Conservation (phyloP, 2,329 filamentous ascomycete species). For the Penicillium sp. region DNA sequence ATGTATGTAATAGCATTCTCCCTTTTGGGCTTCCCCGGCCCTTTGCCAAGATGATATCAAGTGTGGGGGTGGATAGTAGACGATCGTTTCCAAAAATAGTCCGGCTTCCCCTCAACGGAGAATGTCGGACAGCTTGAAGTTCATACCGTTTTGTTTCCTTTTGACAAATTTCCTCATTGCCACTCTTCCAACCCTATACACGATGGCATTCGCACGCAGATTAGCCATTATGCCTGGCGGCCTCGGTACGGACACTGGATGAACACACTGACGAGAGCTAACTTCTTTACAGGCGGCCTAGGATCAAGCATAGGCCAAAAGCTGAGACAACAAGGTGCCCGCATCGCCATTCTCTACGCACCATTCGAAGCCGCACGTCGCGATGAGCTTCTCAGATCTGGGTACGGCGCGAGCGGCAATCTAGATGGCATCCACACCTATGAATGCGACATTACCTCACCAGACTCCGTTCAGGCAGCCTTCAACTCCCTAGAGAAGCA, state of each 20-base stretch:
- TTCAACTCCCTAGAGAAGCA: constrained; percentile 39
- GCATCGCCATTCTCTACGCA: constrained; percentile 48
- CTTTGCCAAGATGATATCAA: not conserved
- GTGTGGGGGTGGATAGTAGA: not conserved
- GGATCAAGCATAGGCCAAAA: constrained; percentile 45
- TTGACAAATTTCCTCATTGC: not conserved
- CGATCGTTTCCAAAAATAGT: constrained; percentile 2
- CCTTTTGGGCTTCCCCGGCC: not conserved
- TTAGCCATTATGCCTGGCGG: constrained; percentile 46
- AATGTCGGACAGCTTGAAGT: not conserved
- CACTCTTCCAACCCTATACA: not conserved
- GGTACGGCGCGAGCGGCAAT: constrained; percentile 31
- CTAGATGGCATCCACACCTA: constrained; percentile 33
- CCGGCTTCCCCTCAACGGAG: not conserved
- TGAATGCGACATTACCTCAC: constrained; percentile 50
- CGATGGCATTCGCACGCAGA: constrained; percentile 38
- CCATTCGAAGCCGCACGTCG: constrained; percentile 45
- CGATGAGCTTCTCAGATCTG: constrained; percentile 35
- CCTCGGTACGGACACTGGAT: constrained; percentile 33
- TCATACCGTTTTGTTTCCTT: not conserved
- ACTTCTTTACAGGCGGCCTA: constrained; percentile 35
- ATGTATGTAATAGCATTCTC: too few relatives aligned
- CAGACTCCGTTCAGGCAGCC: constrained; percentile 46
- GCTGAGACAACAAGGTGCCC: constrained; percentile 43
- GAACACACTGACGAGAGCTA: not conserved